Conservation (phyloP, 495 filamentous ascomycete species). For the Aspergillus saccharolyticus region DNA sequence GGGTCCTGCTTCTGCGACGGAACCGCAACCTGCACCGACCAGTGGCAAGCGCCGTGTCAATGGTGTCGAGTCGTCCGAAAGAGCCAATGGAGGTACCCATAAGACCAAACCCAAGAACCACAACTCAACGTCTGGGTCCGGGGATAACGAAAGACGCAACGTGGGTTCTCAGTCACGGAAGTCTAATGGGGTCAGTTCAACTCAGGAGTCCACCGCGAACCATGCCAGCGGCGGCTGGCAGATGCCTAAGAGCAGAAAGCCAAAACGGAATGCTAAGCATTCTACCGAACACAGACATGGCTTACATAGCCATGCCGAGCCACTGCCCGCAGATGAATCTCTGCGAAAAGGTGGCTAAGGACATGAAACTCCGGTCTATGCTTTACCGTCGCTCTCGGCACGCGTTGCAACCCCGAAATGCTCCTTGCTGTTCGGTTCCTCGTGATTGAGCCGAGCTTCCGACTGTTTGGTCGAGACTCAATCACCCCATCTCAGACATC, state of each 20-base stretch:
- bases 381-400: neutral
- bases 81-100: conserved; percentile 32
- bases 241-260: conserved; percentile 42
- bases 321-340: conserved; percentile 44
- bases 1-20: conserved; percentile 16
- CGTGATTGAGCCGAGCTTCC: neutral
- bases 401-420: neutral
- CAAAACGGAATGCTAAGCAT: conserved; percentile 38
- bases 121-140: conserved; percentile 22
- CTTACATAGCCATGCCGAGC: conserved; percentile 29
- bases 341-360: conserved; percentile 47
- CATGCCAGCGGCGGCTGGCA: conserved; percentile 42
- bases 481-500: neutral
- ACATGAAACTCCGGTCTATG: neutral
- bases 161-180: conserved; percentile 30
- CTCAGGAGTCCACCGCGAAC: conserved; percentile 25
- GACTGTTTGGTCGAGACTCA: neutral
- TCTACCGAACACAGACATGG: conserved; percentile 26
- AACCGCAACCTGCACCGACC: conserved; percentile 25
- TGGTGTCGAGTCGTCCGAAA: conserved; percentile 31
- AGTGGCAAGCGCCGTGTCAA: conserved; percentile 28
- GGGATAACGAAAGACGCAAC: conserved; percentile 31
- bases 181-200: conserved; percentile 23
- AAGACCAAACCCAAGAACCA: conserved; percentile 33
- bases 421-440: neutral